phyloP scores from a whole-genome alignment of 2,329 filamentous ascomycete genomes.

The Sporothrix globosa region DNA sequence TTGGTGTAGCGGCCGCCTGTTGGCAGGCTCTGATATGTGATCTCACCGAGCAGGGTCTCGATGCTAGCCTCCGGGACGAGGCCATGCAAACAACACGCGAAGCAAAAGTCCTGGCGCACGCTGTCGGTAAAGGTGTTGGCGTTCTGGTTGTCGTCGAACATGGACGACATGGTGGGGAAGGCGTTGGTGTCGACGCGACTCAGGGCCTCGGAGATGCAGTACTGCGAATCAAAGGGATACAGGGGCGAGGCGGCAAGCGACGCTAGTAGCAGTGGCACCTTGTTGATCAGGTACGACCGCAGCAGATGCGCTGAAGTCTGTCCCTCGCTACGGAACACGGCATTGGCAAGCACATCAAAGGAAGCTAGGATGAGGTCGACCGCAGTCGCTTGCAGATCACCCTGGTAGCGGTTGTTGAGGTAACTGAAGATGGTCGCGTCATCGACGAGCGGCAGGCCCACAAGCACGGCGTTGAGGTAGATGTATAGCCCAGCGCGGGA shows the following conservation, averaged over 20 bases:
- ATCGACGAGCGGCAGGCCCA: constrained; percentile 80
- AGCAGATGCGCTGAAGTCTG: constrained; percentile 69
- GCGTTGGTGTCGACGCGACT: constrained; percentile 80
- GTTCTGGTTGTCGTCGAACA: constrained; percentile 63
- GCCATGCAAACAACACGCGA: constrained; percentile 84
- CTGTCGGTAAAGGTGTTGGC: constrained; percentile 62
- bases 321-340: constrained; percentile 68
- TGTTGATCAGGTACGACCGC: constrained; percentile 81
- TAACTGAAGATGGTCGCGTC: constrained; percentile 78
- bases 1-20: constrained; percentile 75
- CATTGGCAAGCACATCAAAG: constrained; percentile 88
- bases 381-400: constrained; percentile 74
- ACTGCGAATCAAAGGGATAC: constrained; percentile 75
- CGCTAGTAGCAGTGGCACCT: constrained; percentile 59
- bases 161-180: constrained; percentile 63
- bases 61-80: constrained; percentile 80
- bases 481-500: constrained; percentile 83
- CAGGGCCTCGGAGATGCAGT: constrained; percentile 70
- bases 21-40: constrained; percentile 77
- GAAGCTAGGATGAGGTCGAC: constrained; percentile 84
- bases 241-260: constrained; percentile 59
- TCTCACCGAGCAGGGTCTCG: constrained; percentile 78
- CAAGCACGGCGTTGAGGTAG: constrained; percentile 82
- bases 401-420: constrained; percentile 77
- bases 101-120: constrained; percentile 75